Percentiles rank a stretch among this genome's conserved stretches.
These are phyloP conservation scores for Colletotrichum ledebouriae DNA, from an alignment of 2,329 filamentous ascomycete species.

Conservation along the genomic window DNA sequence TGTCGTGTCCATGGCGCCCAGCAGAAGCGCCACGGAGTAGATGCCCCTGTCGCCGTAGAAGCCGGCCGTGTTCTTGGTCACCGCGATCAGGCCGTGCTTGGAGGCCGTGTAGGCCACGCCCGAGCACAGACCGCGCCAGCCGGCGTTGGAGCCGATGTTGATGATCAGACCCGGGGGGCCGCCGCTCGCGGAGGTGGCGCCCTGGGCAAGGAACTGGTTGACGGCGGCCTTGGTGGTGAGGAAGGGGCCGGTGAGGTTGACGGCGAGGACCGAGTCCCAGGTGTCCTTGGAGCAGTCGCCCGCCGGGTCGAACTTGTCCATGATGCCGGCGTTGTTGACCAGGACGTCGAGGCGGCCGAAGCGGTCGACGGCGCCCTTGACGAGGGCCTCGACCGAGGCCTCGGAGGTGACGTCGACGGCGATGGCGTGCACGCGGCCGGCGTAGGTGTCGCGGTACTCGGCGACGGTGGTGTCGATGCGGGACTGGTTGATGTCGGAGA, in stretches of 20 bases:
- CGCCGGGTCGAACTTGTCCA: slow-evolving; percentile 68
- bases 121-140: slow-evolving; percentile 30
- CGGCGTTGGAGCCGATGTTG: slow-evolving; percentile 45
- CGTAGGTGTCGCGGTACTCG: slow-evolving; percentile 38
- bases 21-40: slow-evolving; percentile 39
- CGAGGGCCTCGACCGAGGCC: slow-evolving; percentile 29
- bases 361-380: slow-evolving; percentile 34
- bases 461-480: slow-evolving; percentile 31
- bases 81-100: slow-evolving; percentile 67
- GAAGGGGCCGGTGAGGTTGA: slow-evolving; percentile 70
- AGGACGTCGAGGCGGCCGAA: slow-evolving; percentile 61
- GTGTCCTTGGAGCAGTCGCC: slow-evolving; percentile 60
- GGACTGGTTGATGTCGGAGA: slow-evolving; percentile 50
- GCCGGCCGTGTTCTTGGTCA: slow-evolving; percentile 70
- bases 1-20: slow-evolving; percentile 41
- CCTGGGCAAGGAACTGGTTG: slow-evolving; percentile 59
- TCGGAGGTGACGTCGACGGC: slow-evolving; percentile 39
- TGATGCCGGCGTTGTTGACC: slow-evolving; percentile 70
- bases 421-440: slow-evolving; percentile 33
- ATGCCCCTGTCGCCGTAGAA: slow-evolving; percentile 69
- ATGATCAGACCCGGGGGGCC: slow-evolving; percentile 44
- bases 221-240: slow-evolving; percentile 66
- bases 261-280: slow-evolving; percentile 67
- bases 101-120: slow-evolving; percentile 65
- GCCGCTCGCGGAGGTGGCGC: slow-evolving; percentile 28